Base-by-base conservation (phyloP, 2,329 filamentous ascomycete species). In the Gaeumannomyces tritici region DNA sequence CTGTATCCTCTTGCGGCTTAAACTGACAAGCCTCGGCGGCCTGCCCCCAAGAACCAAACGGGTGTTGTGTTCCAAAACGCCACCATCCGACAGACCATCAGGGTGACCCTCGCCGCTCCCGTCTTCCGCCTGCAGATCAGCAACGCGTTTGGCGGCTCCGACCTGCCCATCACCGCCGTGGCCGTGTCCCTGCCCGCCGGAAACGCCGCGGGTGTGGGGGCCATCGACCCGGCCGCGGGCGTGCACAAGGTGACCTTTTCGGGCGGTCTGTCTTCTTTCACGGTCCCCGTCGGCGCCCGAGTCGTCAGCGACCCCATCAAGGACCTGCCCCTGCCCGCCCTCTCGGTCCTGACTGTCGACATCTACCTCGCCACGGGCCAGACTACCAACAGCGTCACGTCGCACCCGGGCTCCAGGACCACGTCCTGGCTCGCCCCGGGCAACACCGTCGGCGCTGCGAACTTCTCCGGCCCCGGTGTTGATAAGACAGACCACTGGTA, bases 1-100 rank as follows among this genome's bases (percentile, higher is more conserved):
- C 26, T 4, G 3, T 26, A 15, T 26, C n/a, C 6, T 24, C 13
- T 26, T 7, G n/a, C 31, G 4, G 29, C 4, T 55, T 24, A 55
- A 26, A 56, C 24, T 56, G n/a, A 27, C 42, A 29, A 21, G 11
- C 27, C 35, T 11, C 6, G 21, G 4, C 58, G 47, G 33, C 15
- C 47, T 21, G 28, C 35, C 15, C 18, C n/a, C 27, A 60, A 85
- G 82, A 85, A 85, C 69, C 74, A 75, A 64, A 78, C 76, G 1
- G 74, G 76, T 13, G 70, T 76, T 3, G 79, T 85, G 26, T 87
- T 87, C 70, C 69, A 74, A 57, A 81, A 88, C 68, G 76, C 82
- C 4, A 87, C 85, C 0, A 76, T 88, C 67, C 82, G 86, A 6
- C 84, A 88, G 70, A 88, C 85, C 0, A 69, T 87, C 63, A 81